Percentiles rank a stretch among this genome's conserved stretches.
phyloP scores from a whole-genome alignment of 495 filamentous ascomycete species.

The Talaromyces stipitatus region DNA sequence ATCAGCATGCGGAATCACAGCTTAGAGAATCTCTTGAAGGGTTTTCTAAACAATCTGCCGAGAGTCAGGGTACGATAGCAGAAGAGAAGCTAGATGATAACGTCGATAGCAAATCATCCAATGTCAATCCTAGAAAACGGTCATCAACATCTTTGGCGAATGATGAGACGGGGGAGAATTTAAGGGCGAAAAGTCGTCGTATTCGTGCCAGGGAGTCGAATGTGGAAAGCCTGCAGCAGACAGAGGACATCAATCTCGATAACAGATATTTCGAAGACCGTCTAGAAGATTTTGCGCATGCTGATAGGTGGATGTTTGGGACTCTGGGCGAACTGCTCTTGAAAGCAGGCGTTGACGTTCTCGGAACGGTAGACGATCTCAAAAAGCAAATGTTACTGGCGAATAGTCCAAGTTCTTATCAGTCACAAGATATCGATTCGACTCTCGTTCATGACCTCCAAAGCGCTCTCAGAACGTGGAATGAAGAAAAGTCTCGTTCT shows the following conservation, averaged over 20 bases:
- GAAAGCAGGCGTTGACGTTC: slow-evolving; percentile 52
- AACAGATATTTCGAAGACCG: slow-evolving; percentile 65
- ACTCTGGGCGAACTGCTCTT: slow-evolving; percentile 58
- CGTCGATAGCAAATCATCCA: slow-evolving; percentile 21
- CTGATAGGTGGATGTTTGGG: slow-evolving; percentile 70
- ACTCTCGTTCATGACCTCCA: slow-evolving; percentile 45
- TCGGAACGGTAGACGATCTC: slow-evolving; percentile 36
- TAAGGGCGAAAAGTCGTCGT: slow-evolving; percentile 72
- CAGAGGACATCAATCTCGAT: slow-evolving; percentile 52
- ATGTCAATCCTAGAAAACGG: slow-evolving; percentile 32
- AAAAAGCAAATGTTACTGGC: slow-evolving; percentile 17
- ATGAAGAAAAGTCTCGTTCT: slow-evolving; percentile 50
- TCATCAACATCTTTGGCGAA: slow-evolving; percentile 43
- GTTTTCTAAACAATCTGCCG: slow-evolving; percentile 19
- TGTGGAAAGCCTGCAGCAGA: slow-evolving; percentile 37
- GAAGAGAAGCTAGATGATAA: slow-evolving; percentile 17
- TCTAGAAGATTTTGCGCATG: slow-evolving; percentile 56
- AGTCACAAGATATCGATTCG: slow-evolving; percentile 10
- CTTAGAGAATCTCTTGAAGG: slow-evolving; percentile 33
- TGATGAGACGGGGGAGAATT: slow-evolving; percentile 45
- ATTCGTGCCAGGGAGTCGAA: slow-evolving; percentile 72
- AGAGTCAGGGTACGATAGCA: slow-evolving; percentile 12
- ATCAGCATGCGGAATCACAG: slow-evolving; percentile 36
- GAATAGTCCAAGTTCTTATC: slow-evolving; percentile 2
- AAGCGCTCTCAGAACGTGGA: slow-evolving; percentile 47